phyloP scores from a whole-genome alignment of 2,329 filamentous ascomycete species.

The Aspergillus fijiensis region DNA sequence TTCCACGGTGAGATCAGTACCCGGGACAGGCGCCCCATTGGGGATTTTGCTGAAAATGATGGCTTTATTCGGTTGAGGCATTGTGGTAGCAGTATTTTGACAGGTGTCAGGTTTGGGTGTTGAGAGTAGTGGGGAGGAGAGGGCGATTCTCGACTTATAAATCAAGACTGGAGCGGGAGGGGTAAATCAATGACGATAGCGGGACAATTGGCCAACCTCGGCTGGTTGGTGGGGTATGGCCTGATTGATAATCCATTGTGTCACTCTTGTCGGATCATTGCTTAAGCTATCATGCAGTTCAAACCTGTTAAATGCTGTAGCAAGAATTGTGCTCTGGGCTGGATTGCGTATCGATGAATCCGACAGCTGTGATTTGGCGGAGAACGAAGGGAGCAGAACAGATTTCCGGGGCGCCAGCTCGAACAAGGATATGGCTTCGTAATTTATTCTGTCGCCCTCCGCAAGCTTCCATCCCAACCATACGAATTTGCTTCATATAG shows the following conservation, averaged over 20 bases:
- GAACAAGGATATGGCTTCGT: too few relatives aligned
- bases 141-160: not conserved
- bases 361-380: too few relatives aligned
- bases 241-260: not conserved
- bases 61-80: constrained; percentile 60
- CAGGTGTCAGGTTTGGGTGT: not conserved
- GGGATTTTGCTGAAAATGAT: constrained; percentile 72
- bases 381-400: too few relatives aligned
- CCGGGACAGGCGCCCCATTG: constrained; percentile 63
- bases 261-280: not conserved
- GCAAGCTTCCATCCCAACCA: too few relatives aligned
- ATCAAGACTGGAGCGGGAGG: not conserved
- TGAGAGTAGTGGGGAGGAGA: not conserved
- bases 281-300: too few relatives aligned
- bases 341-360: too few relatives aligned
- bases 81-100: not conserved
- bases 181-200: not conserved
- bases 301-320: too few relatives aligned
- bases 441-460: too few relatives aligned
- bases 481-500: too few relatives aligned
- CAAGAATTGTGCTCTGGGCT: too few relatives aligned
- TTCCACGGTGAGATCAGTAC: constrained; percentile 69
- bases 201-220: not conserved
- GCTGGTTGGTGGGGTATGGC: not conserved
- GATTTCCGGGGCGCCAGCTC: too few relatives aligned